These are phyloP conservation scores for Debaryomycetaceae sp. DNA, from an alignment of 1,139 yeast genomes.

Conservation along the genomic window DNA sequence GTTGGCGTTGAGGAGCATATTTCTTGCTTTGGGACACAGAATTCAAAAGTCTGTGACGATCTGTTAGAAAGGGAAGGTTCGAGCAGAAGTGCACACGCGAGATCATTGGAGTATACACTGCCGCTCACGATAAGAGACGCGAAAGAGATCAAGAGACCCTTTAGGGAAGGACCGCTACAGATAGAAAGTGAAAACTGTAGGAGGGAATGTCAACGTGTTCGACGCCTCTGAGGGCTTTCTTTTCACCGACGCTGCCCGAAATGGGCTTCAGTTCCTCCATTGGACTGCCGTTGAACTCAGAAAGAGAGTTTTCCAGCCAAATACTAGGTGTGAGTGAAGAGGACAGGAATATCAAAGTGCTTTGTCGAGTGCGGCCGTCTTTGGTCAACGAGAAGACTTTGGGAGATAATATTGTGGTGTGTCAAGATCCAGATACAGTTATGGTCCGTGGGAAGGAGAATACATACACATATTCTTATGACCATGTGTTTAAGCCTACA, in stretches of 20 bases:
- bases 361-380: slow-evolving; percentile 63
- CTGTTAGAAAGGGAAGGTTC: too few relatives aligned
- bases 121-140: too few relatives aligned
- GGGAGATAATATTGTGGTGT: slow-evolving; percentile 18
- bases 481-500: slow-evolving; percentile 54
- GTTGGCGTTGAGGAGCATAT: too few relatives aligned
- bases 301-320: background rate
- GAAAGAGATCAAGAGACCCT: too few relatives aligned
- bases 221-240: background rate
- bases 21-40: too few relatives aligned
- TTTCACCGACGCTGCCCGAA: background rate
- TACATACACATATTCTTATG: slow-evolving; percentile 54
- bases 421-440: slow-evolving; percentile 28
- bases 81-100: too few relatives aligned
- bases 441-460: slow-evolving; percentile 26
- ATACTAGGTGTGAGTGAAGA: background rate
- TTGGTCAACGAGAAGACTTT: slow-evolving; percentile 27
- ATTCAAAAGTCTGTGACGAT: too few relatives aligned
- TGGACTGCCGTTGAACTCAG: background rate
- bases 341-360: slow-evolving; percentile 50
- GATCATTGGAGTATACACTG: too few relatives aligned
- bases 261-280: background rate
- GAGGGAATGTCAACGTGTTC: background rate
- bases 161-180: too few relatives aligned
- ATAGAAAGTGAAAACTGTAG: too few relatives aligned